Percentiles rank a stretch among this genome's conserved stretches.
Evolutionary conservation across 108 stramenopile species (phyloP).

Genomic region (Cyclotella atomus): DNA sequence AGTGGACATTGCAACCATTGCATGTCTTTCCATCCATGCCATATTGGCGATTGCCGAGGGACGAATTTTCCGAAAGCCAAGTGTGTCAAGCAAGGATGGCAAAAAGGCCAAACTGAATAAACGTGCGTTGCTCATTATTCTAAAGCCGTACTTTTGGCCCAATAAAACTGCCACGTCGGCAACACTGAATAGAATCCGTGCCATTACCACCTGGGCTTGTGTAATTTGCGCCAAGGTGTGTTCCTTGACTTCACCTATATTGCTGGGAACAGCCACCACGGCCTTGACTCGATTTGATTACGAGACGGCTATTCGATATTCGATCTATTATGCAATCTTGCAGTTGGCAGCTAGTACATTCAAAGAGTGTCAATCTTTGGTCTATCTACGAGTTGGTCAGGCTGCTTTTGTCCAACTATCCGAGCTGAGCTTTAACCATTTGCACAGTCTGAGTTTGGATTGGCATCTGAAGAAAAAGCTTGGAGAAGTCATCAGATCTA

Average conservation of each 20-base stretch:
- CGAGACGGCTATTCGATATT: conserved; percentile 53
- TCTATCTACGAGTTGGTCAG: conserved; percentile 97
- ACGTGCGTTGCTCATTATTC: conserved; percentile 62
- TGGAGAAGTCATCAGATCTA: conserved; percentile 91
- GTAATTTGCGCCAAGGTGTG: conserved; percentile 86
- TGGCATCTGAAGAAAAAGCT: conserved; percentile 96
- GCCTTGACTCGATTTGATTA: conserved; percentile 81
- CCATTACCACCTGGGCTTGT: conserved; percentile 91
- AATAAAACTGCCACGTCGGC: conserved; percentile 83
- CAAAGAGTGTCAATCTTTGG: conserved; percentile 90
- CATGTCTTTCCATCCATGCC: conserved; percentile 39
- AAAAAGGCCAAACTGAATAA: conserved; percentile 58
- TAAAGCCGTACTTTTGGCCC: conserved; percentile 98
- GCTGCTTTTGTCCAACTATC: conserved; percentile 95
- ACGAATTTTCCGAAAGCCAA: conserved; percentile 51
- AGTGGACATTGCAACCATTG: conserved; percentile 46
- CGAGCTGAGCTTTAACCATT: conserved; percentile 87
- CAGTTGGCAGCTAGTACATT: conserved; percentile 71
- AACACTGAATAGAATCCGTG: conserved; percentile 81
- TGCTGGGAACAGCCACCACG: conserved; percentile 88
- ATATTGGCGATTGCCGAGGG: conserved; percentile 58
- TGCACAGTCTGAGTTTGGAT: conserved; percentile 90
- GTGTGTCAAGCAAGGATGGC: conserved; percentile 26
- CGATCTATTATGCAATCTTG: conserved; percentile 66
- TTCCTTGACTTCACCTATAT: conserved; percentile 81